Percentiles rank a stretch among this genome's conserved stretches.
phyloP scores from a whole-genome alignment of 257 asterid species.

The Salvia hispanica region DNA sequence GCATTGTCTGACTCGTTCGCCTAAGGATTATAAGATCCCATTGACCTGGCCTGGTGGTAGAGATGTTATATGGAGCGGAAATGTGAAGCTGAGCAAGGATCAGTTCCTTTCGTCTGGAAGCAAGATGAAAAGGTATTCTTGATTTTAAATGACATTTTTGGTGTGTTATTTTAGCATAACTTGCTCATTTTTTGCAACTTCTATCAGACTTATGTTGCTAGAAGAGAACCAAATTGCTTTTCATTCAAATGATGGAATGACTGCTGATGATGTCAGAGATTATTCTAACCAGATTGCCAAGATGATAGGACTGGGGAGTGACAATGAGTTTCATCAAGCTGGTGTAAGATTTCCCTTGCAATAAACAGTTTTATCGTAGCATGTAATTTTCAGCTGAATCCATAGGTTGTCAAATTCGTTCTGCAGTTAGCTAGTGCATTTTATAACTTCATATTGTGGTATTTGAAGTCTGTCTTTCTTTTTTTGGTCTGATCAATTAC shows the following conservation, averaged over 20 bases:
- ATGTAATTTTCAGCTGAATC: not conserved
- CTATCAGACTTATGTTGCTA: constrained; percentile 81
- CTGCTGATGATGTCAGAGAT: constrained; percentile 80
- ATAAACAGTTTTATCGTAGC: not conserved
- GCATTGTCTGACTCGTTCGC: constrained; percentile 72
- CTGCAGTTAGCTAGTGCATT: constrained; percentile 11
- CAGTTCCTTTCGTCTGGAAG: constrained; percentile 98
- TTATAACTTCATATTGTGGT: constrained; percentile 6
- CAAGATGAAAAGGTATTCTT: constrained; percentile 85
- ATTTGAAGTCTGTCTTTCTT: constrained; percentile 21
- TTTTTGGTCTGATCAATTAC: constrained; percentile 38
- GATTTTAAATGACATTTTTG: not conserved
- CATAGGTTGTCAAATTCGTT: constrained; percentile 2
- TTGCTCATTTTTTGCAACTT: constrained; percentile 31
- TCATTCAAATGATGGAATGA: constrained; percentile 78
- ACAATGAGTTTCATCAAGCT: constrained; percentile 69
- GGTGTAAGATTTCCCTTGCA: constrained; percentile 62
- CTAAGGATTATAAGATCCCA: too few species aligned
- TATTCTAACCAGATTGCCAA: constrained; percentile 89
- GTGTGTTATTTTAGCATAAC: constrained; percentile 4
- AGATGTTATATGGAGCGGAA: constrained; percentile 87
- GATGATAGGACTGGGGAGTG: constrained; percentile 88
- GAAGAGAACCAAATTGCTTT: constrained; percentile 97
- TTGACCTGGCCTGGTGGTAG: constrained; percentile 88
- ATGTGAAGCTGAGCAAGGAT: constrained; percentile 88